Base-by-base conservation (phyloP, 2,329 filamentous ascomycete genomes). In the Dactylellina leptospora region DNA sequence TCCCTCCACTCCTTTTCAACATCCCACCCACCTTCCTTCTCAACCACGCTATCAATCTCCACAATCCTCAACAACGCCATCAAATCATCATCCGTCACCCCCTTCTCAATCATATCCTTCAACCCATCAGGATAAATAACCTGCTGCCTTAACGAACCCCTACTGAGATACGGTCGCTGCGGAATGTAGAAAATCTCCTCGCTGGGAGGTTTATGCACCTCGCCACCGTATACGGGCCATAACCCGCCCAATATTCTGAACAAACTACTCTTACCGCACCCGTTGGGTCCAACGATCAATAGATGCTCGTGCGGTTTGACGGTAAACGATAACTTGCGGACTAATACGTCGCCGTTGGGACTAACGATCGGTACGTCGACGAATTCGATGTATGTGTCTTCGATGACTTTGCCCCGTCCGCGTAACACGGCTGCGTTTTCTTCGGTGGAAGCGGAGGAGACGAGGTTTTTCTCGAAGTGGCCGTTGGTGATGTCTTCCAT, bases 111-210 rank as follows among this genome's bases (percentile, higher is more conserved):
- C 88, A 97, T 96, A 74, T 93, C 90, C 55, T 91, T 88, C 16
- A 96, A 81, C 6, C 88, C 90, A 80, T 99, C 95, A 0, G 95
- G 95, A 80, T 99, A 99, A 70, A 95, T 96, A 76, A 99, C 92
- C 78, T 99, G 95, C 79, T 97, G 92, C 38, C 95, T 88, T n/a
- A 99, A 86, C 1, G 90, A 92, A 20, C 95, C 95, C 58, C 92
- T 88, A 11, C 91, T 95, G 1, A 99, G 85, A 78, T 99, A 99
- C 0, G 95, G 95, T 1, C 95, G 88, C 78, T 99, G 95, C 0
- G 95, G 95, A 75, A 99, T 96, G 82, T 99, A 99, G 82, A 97
- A 99, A 78, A 99, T 97, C 78, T 95, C 90, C 75, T 91, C 88
- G 77, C 93, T 95, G 1, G 90, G 88, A 0, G 95, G 95, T 80